phyloP scores from a whole-genome alignment of 768 basidiomycete species.

The Exsudoporus frostii region DNA sequence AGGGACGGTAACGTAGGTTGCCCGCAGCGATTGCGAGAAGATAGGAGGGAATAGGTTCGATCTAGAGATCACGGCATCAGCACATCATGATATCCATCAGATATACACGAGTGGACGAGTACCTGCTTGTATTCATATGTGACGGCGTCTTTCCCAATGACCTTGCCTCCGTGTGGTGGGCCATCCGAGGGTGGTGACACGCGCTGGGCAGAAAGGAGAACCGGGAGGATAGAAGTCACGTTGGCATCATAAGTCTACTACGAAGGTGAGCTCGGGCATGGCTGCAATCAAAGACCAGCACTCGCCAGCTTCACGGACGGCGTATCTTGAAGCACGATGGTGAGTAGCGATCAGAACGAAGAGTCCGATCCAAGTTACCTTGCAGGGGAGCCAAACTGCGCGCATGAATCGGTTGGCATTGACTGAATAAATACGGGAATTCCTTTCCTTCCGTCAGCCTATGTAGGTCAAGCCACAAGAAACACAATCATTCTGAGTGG shows the following conservation, averaged over 20 bases:
- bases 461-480: neutral
- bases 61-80: slow-evolving; percentile 40
- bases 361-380: slow-evolving; percentile 38
- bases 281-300: neutral
- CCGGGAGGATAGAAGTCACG: slow-evolving; percentile 77
- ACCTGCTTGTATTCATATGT: slow-evolving; percentile 80
- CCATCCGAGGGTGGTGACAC: slow-evolving; percentile 71
- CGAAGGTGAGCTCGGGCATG: neutral
- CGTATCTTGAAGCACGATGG: slow-evolving; percentile 49
- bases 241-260: slow-evolving; percentile 77
- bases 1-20: slow-evolving; percentile 70
- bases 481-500: neutral
- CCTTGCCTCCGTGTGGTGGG: slow-evolving; percentile 68
- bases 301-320: slow-evolving; percentile 82
- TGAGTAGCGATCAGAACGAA: neutral
- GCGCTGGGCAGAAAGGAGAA: slow-evolving; percentile 80
- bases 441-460: slow-evolving; percentile 85
- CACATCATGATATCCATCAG: too few relatives aligned
- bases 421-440: slow-evolving; percentile 87
- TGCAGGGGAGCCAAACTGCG: slow-evolving; percentile 78
- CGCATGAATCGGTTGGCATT: slow-evolving; percentile 90
- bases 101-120: neutral
- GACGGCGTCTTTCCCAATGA: slow-evolving; percentile 69
- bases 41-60: slow-evolving; percentile 84
- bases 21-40: slow-evolving; percentile 90